phyloP scores from a whole-genome alignment of 345 rosid genomes.

The Populus ilicifolia region DNA sequence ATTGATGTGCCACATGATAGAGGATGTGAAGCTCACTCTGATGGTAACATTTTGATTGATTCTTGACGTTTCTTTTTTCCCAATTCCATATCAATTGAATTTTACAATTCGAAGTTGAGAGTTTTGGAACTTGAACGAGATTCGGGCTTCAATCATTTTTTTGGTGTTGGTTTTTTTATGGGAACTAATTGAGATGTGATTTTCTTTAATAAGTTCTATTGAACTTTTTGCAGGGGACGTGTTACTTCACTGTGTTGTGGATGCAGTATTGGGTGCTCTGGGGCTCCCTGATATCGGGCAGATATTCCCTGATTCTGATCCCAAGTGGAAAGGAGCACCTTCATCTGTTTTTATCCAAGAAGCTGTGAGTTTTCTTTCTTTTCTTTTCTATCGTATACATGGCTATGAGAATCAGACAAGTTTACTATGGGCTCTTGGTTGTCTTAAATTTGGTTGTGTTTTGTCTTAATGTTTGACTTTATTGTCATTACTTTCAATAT shows the following conservation, averaged over 20 bases:
- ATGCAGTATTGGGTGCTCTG: slow-evolving; percentile 91
- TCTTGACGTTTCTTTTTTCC: background rate
- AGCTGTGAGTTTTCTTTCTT: slow-evolving; percentile 62
- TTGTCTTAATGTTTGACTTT: background rate
- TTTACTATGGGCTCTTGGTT: background rate
- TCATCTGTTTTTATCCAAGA: slow-evolving; percentile 86
- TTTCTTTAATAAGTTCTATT: background rate
- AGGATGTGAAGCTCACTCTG: slow-evolving; percentile 99
- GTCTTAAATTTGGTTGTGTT: background rate
- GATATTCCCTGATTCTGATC: slow-evolving; percentile 90
- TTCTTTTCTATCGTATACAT: background rate
- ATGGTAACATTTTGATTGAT: slow-evolving; percentile 45
- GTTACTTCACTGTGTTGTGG: slow-evolving; percentile 94
- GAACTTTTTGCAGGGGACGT: slow-evolving; percentile 72
- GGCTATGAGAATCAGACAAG: background rate
- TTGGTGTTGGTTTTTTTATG: background rate
- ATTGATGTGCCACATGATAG: slow-evolving; percentile 84
- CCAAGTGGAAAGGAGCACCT: slow-evolving; percentile 95
- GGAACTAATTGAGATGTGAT: background rate
- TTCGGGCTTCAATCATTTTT: background rate
- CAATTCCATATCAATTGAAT: background rate
- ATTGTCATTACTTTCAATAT: background rate
- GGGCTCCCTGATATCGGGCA: slow-evolving; percentile 99
- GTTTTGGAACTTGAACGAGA: background rate
- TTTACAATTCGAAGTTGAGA: background rate